Percentiles rank a stretch among this genome's conserved stretches.
Conservation (phyloP, 352 stramenopile genomes). For the Pythium chondricola region DNA sequence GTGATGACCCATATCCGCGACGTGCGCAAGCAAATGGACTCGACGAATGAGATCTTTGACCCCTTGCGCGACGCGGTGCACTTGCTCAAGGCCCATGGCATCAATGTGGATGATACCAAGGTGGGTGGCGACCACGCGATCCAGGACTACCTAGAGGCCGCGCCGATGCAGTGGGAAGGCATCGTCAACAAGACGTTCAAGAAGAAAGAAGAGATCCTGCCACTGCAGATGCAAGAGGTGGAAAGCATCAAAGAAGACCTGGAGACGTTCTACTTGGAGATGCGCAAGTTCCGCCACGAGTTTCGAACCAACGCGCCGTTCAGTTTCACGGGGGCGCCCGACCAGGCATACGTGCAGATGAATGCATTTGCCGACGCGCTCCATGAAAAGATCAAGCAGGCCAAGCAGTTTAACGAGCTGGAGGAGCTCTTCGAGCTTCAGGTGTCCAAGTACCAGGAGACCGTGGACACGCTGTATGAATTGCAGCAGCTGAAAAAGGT, state of each 20-base stretch:
- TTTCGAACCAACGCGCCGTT: conserved; percentile 94
- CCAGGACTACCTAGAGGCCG: conserved; percentile 93
- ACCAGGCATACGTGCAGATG: conserved; percentile 85
- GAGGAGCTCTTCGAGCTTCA: conserved; percentile 86
- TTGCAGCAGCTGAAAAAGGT: conserved; percentile 84
- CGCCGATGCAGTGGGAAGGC: conserved; percentile 94
- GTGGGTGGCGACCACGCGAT: conserved; percentile 66
- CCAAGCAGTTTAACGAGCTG: conserved; percentile 81
- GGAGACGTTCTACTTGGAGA: conserved; percentile 91
- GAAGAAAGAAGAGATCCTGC: conserved; percentile 98
- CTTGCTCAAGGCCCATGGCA: conserved; percentile 91
- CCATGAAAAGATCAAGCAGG: conserved; percentile 77
- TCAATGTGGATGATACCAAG: conserved; percentile 89
- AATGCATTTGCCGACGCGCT: conserved; percentile 61
- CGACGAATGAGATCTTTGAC: conserved; percentile 92
- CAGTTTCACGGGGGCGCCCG: conserved; percentile 77
- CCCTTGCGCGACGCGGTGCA: conserved; percentile 92
- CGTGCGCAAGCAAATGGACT: conserved; percentile 91
- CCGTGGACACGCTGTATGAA: conserved; percentile 84
- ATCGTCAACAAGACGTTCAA: conserved; percentile 98
- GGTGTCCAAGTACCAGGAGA: conserved; percentile 85
- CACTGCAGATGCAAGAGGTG: conserved; percentile 94
- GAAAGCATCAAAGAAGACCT: conserved; percentile 92
- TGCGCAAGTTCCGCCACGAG: conserved; percentile 93
- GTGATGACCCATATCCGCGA: conserved; percentile 96